Base-by-base conservation (phyloP, 2,329 filamentous ascomycete genomes). In the Cytospora schulzeri region DNA sequence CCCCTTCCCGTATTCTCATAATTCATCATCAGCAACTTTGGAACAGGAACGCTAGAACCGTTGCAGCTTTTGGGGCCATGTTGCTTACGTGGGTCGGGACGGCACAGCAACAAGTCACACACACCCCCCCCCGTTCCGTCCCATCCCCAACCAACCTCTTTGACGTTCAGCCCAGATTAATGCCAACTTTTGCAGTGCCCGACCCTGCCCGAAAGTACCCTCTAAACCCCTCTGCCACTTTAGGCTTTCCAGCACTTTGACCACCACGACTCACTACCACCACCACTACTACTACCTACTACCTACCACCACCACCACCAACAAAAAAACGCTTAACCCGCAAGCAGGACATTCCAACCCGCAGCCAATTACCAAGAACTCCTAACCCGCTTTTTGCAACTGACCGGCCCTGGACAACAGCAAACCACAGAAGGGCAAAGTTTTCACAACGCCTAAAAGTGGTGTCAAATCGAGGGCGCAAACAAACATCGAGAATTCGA, bases 401-500 rank as follows among this genome's bases (percentile, higher is more conserved):
- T n/a, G n/a, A n/a, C 29, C 29, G 29, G 52, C 35, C 60, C 52
- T 56, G 48, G 35, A 68, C 67, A n/a, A n/a, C 68, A 68, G 66
- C 67, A 67, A 67, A 68, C 68, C 67, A 67, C 67, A 72, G 77
- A 48, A 11, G 45, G 38, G 78, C 76, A 80, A 83, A 83, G 83
- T 83, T 80, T 84, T 80, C 80, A 62, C 52, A 48, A 62, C 79
- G 76, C 80, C 78, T 80, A 83, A 9, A 80, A 78, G 79, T 77
- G 76, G 76, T 45, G 60, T 4, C 50, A 52, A 56, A 54, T 45
- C 54, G 35, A 56, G 60, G 26, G 29, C 81, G n/a, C n/a, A n/a
- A 84, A 84, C 83, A 81, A 81, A 82, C 83, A 84, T 79, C 81
- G 72, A 78, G 69, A 77, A 71, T 80, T 81, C 73, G 73, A 69